Evolutionary conservation across 768 basidiomycete genomes (phyloP), one percentile per base, ranked within the genome.

Genomic region (Hydnomerulius pinastri): DNA sequence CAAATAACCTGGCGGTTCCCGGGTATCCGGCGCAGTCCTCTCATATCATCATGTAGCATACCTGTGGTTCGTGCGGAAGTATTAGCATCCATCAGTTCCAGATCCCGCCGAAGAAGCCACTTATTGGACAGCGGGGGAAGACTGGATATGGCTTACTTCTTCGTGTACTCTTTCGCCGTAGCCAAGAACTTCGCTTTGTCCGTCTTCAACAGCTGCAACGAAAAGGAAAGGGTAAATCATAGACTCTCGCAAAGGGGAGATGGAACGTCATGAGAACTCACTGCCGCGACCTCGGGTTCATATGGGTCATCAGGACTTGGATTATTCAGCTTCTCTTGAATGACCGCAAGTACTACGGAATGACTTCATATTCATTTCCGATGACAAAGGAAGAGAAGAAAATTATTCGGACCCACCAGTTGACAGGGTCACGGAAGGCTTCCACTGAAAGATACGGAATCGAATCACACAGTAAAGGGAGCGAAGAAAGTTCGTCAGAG

Each of bases 281-380:
- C 87, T 27, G 85, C 85, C 30, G 91, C 91, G 57, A 92, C 88
- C 1, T 92, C 90, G 24, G 91, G 87, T 61, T 92, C 88, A 60
- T 90, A 93, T 1, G 91, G 91, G 64, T 93, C 91, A 60, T 93
- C 91, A 15, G 89, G 77, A 64, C 86, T 89, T 15, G 91, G 91
- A 65, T 92, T 90, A 66, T 92, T 92, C 43, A 93, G 63, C 70
- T 93, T 93, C 63, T 92, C 89, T 66, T 88, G 85, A 51, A 93
- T 82, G 41, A 83, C 81, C 21, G 75, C 73, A 17, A 93, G 77
- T 1, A 93, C 91, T 93, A 50, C 15, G 48, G 49, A 57, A 50
- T 20, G 36, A n/a, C 36, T 48, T 43, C n/a, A n/a, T 20, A 44
- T 50, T 61, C 43, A 46, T 54, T 29, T 51, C 42, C 20, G 41